A percentile compares a stretch with the other conserved stretches of the same genome.
Conservation (phyloP, 2,329 filamentous ascomycete genomes). For the Cercospora janseana region DNA sequence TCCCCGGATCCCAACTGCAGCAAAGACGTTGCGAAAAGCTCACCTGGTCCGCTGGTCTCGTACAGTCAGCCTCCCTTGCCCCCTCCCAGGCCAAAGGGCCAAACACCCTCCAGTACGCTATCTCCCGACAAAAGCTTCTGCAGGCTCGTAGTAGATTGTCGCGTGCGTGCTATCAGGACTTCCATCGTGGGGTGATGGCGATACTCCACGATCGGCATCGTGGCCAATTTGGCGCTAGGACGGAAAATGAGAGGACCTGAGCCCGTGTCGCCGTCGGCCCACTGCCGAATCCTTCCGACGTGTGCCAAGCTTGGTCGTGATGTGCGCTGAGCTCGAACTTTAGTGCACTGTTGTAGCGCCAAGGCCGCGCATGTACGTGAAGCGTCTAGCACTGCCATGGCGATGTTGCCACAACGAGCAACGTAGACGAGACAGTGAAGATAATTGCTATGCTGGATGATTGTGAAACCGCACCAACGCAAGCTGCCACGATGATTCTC, state of each 20-base stretch:
- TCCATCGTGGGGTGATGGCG: constrained; percentile 9
- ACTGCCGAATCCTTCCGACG: not conserved
- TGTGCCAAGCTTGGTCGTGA: not conserved
- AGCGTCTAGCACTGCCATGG: not conserved
- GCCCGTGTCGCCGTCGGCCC: not conserved
- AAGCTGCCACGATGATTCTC: too few species aligned
- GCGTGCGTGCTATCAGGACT: not conserved
- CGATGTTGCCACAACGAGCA: too few species aligned
- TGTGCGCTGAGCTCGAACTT: too few species aligned
- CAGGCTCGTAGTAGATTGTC: not conserved
- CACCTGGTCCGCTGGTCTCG: constrained; percentile 6
- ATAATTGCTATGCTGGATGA: too few species aligned
- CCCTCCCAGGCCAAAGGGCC: too few species aligned
- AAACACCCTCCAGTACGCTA: not conserved
- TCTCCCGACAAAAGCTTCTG: not conserved
- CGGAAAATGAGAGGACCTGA: not conserved
- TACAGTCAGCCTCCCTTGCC: not conserved
- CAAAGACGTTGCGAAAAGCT: not conserved
- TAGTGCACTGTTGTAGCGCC: too few species aligned
- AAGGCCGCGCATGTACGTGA: not conserved
- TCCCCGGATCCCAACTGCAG: constrained; percentile 10
- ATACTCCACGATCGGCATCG: constrained; percentile 7
- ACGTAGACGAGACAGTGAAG: too few species aligned
- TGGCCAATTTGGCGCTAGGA: constrained; percentile 1
- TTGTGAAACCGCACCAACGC: too few species aligned